phyloP scores from a whole-genome alignment of 2,329 filamentous ascomycete species.

The Talaromyces funiculosus region DNA sequence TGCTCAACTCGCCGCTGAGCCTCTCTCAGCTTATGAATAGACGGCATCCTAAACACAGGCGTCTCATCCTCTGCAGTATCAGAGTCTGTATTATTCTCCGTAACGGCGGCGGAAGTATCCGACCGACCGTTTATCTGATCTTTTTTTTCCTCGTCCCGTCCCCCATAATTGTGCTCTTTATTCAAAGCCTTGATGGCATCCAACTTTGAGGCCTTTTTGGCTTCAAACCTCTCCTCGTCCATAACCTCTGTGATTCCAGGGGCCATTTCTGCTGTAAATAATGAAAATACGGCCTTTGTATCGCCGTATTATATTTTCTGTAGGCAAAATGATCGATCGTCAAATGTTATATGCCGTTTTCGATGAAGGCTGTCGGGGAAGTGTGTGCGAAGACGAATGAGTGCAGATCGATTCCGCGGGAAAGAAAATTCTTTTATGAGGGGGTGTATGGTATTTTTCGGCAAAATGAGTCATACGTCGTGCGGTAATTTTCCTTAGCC shows the following conservation, averaged over 20 bases:
- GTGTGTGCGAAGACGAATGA: conserved; percentile 12
- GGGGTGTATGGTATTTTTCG: conserved; percentile 14
- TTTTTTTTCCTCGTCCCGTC: not conserved
- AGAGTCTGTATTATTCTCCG: not conserved
- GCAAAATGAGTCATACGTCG: conserved; percentile 13
- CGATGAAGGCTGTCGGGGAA: conserved; percentile 9
- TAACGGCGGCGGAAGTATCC: not conserved
- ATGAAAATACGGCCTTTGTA: not conserved
- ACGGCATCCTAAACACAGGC: conserved; percentile 9
- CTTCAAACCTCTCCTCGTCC: not conserved
- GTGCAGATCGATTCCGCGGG: conserved; percentile 14
- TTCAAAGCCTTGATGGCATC: conserved; percentile 1
- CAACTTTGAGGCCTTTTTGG: conserved; percentile 1
- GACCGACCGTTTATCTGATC: not conserved
- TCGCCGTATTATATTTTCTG: conserved; percentile 2
- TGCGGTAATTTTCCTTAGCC: not conserved
- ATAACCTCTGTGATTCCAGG: conserved; percentile 12
- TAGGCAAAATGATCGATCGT: not conserved
- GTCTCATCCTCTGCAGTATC: not conserved
- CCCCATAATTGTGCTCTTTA: not conserved
- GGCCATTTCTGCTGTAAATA: conserved; percentile 5
- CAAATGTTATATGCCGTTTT: conserved; percentile 9
- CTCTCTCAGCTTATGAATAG: conserved; percentile 12
- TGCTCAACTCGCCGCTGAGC: conserved; percentile 15
- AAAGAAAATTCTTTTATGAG: conserved; percentile 13